Percentiles rank a stretch among this genome's conserved stretches.
These are phyloP conservation scores for Nicotiana tabacum DNA, from an alignment of 257 asterid species.

Conservation along the genomic window DNA sequence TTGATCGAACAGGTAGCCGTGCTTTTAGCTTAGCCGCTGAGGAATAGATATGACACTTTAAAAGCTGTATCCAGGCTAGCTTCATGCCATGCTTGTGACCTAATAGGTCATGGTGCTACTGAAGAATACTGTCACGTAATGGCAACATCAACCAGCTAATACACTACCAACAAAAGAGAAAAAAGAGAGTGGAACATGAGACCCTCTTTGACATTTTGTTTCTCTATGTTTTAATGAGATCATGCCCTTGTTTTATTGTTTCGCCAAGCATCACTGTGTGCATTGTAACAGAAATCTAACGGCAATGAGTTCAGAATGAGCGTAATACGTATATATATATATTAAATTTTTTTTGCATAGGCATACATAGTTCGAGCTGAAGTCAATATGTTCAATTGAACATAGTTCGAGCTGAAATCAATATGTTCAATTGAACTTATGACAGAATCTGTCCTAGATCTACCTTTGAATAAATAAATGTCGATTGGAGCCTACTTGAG, in stretches of 20 bases:
- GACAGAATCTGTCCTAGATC: neutral
- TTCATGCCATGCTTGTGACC: conserved; percentile 10
- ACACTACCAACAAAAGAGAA: neutral
- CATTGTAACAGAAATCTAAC: neutral
- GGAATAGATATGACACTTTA: neutral
- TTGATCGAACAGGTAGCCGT: no score
- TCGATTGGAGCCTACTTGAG: neutral
- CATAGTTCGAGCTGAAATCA: neutral
- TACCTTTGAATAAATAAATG: neutral
- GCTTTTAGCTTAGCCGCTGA: no score
- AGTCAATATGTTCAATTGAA: neutral
- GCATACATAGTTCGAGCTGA: neutral
- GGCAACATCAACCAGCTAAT: conserved; percentile 14
- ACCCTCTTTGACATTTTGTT: neutral
- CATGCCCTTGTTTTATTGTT: neutral
- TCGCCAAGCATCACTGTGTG: neutral
- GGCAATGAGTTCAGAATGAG: no score
- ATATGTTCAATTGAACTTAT: neutral
- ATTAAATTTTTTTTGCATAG: no score
- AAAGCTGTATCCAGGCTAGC: conserved; percentile 5
- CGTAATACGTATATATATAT: no score
- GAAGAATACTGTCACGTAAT: neutral
- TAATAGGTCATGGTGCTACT: neutral
- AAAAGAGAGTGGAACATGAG: neutral
- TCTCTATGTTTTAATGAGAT: neutral